A percentile compares a stretch with the other conserved stretches of the same genome.
Evolutionary conservation across 2,329 filamentous ascomycete genomes (phyloP).

Genomic region (Calonectria multiphialidica): DNA sequence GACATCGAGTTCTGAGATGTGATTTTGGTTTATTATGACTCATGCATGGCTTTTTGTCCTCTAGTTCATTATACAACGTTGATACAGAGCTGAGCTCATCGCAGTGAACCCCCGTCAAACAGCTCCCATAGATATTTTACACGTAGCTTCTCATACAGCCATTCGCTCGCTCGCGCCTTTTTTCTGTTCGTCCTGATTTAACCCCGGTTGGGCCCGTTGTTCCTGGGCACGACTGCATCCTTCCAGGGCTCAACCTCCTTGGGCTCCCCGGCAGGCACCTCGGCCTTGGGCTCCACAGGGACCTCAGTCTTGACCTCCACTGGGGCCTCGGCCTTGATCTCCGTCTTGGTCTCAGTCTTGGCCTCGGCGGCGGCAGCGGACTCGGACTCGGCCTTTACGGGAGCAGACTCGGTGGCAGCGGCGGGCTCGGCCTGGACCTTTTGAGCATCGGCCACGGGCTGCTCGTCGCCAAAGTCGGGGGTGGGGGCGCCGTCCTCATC

Average conservation of each 20-base stretch:
- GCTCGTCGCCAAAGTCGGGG: constrained; percentile 44
- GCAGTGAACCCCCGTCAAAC: constrained; percentile 25
- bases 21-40: constrained; percentile 42
- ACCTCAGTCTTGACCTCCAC: constrained; percentile 18
- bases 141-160: constrained; percentile 33
- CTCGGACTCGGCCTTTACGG: constrained; percentile 13
- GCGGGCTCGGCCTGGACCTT: constrained; percentile 14
- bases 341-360: background rate
- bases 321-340: background rate
- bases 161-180: constrained; percentile 9
- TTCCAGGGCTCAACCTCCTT: constrained; percentile 22
- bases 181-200: background rate
- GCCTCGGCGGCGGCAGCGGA: constrained; percentile 29
- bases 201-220: constrained; percentile 24
- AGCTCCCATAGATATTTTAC: constrained; percentile 36
- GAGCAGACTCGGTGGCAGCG: background rate
- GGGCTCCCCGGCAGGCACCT: constrained; percentile 9
- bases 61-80: constrained; percentile 42
- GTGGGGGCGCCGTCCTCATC: constrained; percentile 66
- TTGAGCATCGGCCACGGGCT: constrained; percentile 34
- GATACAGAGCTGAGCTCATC: constrained; percentile 38
- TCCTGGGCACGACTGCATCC: constrained; percentile 13
- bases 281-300: constrained; percentile 1
- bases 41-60: constrained; percentile 32
- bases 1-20: constrained; percentile 34